Conservation (phyloP, 2,329 filamentous ascomycete genomes). For the Herpotrichia juniperi region DNA sequence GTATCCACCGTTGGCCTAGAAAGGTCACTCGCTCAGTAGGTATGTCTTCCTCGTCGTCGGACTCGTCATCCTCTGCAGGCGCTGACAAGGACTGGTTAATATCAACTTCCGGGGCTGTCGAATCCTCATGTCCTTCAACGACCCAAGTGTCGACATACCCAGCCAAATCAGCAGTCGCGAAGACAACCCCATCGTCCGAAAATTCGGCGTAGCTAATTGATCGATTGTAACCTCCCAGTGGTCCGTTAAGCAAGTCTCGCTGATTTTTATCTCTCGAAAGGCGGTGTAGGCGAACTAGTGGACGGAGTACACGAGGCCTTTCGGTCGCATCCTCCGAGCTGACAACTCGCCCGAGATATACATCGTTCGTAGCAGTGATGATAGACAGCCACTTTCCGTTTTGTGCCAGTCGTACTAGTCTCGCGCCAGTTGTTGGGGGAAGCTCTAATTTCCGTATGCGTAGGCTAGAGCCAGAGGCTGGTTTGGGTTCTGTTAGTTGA, state of each 20-base stretch:
- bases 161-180: conserved; percentile 80
- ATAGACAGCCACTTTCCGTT: conserved; percentile 72
- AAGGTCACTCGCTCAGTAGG: conserved; percentile 56
- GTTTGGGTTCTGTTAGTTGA: conserved; percentile 62
- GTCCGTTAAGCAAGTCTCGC: conserved; percentile 60
- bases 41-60: conserved; percentile 37
- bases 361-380: conserved; percentile 52
- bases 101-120: conserved; percentile 49
- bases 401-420: conserved; percentile 71
- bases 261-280: conserved; percentile 32
- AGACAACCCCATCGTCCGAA: conserved; percentile 77
- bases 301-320: conserved; percentile 44
- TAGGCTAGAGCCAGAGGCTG: conserved; percentile 64
- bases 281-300: conserved; percentile 47
- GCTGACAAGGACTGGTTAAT: conserved; percentile 38
- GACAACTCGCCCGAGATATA: conserved; percentile 55
- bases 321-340: conserved; percentile 48
- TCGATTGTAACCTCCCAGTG: conserved; percentile 77
- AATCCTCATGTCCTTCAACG: conserved; percentile 64
- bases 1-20: conserved; percentile 72
- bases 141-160: conserved; percentile 90
- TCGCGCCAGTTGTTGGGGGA: conserved; percentile 70
- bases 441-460: conserved; percentile 74
- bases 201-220: conserved; percentile 78
- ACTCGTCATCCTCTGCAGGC: conserved; percentile 38